Evolutionary conservation across 495 filamentous ascomycete species (phyloP), one percentile per base, ranked within the genome.

Genomic region (Chaetomium cochliodes): DNA sequence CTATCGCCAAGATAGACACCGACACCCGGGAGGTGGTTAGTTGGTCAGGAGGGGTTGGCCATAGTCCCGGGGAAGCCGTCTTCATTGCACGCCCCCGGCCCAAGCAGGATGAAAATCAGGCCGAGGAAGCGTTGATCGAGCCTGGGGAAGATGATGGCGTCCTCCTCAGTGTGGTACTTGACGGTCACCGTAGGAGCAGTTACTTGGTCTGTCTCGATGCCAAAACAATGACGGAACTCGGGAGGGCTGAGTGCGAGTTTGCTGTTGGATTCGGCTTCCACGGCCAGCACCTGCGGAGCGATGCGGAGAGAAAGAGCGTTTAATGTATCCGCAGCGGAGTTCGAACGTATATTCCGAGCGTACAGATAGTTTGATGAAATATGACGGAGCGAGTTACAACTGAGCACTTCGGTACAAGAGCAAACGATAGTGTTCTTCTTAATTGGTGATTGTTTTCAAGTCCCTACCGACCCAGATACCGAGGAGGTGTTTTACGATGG

Each of bases 191-290:
- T 7, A 84, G 82, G 30, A 85, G 70, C 67, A 92, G 89, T 54
- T 93, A 92, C 71, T 73, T 94, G 55, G 71, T 92, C 23, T 85
- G 83, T 60, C 72, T 93, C 37, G 84, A 91, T 76, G 89, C 90
- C 18, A 84, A 69, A 62, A 81, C 79, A 18, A 79, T 93, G 78
- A 76, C 67, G 61, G 91, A 92, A 74, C 47, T 88, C 58, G 90
- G 89, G 0, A 78, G 86, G 9, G 91, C 90, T 2, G 79, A 86
- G 64, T 78, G 88, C 15, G 80, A 85, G 56, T 82, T 82, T 23
- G 80, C 80, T 8, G 79, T 94, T 58, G 84, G 75, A 1, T 80
- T 92, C 67, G 88, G 89, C 1, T 91, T 94, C 69, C 91, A 93
- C 77, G 91, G 90, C 2, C 73, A n/a, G n/a, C n/a, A n/a, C n/a